Conservation (phyloP, 2,329 filamentous ascomycete genomes). For the Lizonia empirigonia region DNA sequence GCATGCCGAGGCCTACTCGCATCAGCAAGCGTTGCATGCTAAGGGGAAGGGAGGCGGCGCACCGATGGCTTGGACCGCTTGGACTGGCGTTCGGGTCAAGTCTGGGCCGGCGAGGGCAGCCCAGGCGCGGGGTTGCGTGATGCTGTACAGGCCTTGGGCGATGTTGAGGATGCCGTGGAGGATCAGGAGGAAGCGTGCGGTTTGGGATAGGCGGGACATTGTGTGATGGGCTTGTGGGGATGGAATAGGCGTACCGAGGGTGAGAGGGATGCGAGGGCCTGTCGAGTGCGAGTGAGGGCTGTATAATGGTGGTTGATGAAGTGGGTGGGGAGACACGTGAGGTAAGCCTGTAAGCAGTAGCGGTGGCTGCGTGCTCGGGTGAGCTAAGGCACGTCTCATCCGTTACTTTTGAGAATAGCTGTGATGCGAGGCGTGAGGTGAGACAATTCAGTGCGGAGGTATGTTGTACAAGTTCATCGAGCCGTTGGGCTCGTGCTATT, state of each 20-base stretch:
- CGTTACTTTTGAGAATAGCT: too few species aligned
- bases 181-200: slow-evolving; percentile 15
- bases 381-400: too few species aligned
- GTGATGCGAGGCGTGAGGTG: not conserved
- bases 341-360: not conserved
- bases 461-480: slow-evolving; percentile 16
- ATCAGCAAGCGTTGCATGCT: too few species aligned
- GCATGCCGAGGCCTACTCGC: slow-evolving; percentile 19
- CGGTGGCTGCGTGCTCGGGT: too few species aligned
- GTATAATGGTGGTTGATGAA: not conserved
- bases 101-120: not conserved
- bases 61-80: not conserved
- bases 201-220: slow-evolving; percentile 1
- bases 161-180: slow-evolving; percentile 20
- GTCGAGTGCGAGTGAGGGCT: not conserved
- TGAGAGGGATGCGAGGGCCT: not conserved
- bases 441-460: not conserved
- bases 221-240: not conserved
- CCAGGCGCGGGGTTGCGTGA: slow-evolving; percentile 7
- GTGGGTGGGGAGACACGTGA: not conserved
- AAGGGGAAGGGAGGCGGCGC: not conserved
- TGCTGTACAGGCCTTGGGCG: slow-evolving; percentile 15
- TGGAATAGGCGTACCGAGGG: too few species aligned
- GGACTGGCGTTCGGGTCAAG: not conserved
- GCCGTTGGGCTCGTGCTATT: not conserved